Percentiles rank a stretch among this genome's conserved stretches.
Conservation (phyloP, 768 basidiomycete species). For the Agaricus subrufescens region DNA sequence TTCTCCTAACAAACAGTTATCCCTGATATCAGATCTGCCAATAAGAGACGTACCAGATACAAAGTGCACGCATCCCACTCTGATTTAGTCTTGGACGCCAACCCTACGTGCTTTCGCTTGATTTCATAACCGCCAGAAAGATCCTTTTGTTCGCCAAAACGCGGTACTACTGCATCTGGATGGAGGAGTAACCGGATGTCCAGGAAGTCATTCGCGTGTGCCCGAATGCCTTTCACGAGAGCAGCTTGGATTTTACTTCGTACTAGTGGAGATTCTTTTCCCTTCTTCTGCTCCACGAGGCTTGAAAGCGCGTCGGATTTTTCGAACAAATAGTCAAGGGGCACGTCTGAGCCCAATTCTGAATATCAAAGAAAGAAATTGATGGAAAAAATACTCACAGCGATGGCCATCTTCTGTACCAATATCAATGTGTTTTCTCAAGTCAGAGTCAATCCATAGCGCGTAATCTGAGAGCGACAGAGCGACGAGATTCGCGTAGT, state of each 20-base stretch:
- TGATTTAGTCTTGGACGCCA: conserved; percentile 20
- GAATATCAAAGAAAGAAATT: conserved; percentile 16
- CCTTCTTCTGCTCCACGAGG: conserved; percentile 18
- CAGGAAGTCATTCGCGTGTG: conserved; percentile 36
- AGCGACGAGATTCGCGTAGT: conserved; percentile 44
- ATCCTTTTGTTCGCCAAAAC: conserved; percentile 18
- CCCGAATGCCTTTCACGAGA: conserved; percentile 58
- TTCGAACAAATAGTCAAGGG: conserved; percentile 48
- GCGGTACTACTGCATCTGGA: conserved; percentile 23
- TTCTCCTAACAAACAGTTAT: conserved; percentile 49
- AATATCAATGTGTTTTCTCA: conserved; percentile 44
- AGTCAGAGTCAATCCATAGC: conserved; percentile 58
- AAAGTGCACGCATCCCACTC: conserved; percentile 64
- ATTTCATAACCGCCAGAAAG: conserved; percentile 58
- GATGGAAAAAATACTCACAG: conserved; percentile 38
- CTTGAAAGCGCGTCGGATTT: conserved; percentile 30
- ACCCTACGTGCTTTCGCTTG: conserved; percentile 44
- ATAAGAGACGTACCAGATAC: conserved; percentile 53
- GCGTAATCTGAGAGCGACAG: conserved; percentile 70
- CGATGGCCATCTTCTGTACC: conserved; percentile 1
- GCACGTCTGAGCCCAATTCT: conserved; percentile 40
- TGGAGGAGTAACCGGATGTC: conserved; percentile 58
- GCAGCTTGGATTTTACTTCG: conserved; percentile 30
- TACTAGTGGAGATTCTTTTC: not conserved
- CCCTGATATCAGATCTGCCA: not conserved